Percentiles rank a stretch among this genome's conserved stretches.
These are phyloP conservation scores for Verbena officinalis DNA, from an alignment of 257 asterid species.

Conservation along the genomic window DNA sequence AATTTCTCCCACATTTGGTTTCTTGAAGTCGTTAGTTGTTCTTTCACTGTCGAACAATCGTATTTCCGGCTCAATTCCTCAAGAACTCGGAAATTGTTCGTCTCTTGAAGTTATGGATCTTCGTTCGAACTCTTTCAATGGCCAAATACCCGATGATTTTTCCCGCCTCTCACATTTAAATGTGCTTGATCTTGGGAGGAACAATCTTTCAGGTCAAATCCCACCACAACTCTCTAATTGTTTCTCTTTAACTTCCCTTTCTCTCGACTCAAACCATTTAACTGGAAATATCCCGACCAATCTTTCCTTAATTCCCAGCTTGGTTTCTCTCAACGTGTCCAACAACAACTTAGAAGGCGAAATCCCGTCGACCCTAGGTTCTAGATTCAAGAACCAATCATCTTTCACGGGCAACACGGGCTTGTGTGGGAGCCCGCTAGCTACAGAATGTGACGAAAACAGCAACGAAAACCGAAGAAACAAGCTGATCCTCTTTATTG, in stretches of 20 bases:
- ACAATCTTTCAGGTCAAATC: slow-evolving; percentile 62
- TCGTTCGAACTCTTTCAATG: slow-evolving; percentile 54
- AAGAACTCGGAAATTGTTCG: slow-evolving; percentile 63
- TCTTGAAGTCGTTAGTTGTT: slow-evolving; percentile 59
- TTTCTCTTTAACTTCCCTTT: slow-evolving; percentile 48
- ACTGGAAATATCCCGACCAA: slow-evolving; percentile 58
- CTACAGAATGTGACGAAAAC: slow-evolving; percentile 42
- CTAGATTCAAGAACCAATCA: slow-evolving; percentile 52
- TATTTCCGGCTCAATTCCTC: slow-evolving; percentile 58
- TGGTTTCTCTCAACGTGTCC: slow-evolving; percentile 57
- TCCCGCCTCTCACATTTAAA: slow-evolving; percentile 48
- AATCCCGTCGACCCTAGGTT: slow-evolving; percentile 53
- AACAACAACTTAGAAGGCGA: slow-evolving; percentile 58
- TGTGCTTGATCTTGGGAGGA: slow-evolving; percentile 60
- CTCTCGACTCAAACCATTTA: slow-evolving; percentile 49
- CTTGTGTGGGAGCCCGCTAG: slow-evolving; percentile 67
- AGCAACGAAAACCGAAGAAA: slow-evolving; percentile 43
- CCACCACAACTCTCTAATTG: slow-evolving; percentile 58
- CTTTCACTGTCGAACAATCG: slow-evolving; percentile 62
- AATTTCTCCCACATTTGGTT: slow-evolving; percentile 65
- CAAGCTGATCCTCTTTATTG: slow-evolving; percentile 58
- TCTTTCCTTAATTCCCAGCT: slow-evolving; percentile 46
- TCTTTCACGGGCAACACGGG: slow-evolving; percentile 52
- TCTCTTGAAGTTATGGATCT: slow-evolving; percentile 53
- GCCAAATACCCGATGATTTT: slow-evolving; percentile 52